Base-by-base conservation (phyloP, 2,329 filamentous ascomycete species). In the Phaeomoniella chlamydospora region DNA sequence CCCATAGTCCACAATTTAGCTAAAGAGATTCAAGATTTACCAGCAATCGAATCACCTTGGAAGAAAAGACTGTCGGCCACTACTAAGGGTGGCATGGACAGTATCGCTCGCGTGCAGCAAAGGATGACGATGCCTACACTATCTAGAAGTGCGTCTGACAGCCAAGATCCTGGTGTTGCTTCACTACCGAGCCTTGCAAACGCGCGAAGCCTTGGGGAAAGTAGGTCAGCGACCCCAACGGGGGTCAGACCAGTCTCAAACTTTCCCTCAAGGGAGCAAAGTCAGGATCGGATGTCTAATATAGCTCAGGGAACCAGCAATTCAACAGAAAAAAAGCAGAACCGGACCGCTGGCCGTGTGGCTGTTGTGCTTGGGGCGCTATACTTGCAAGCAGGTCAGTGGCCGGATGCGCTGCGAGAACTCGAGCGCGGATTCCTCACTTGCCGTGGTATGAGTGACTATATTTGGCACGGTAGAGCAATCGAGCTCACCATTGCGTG, bases 391-490 rank as follows among this genome's bases (percentile, higher is more conserved):
- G 81, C 85, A 36, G 90, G 90, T 16, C 75, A 86, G 42, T 94
- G 90, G 86, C 73, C 69, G 33, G 87, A 96, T 58, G 87, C 88
- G 5, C 57, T 96, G 32, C 80, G 75, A 53, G 84, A 93, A 51
- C 70, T 94, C 15, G 67, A 75, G 6, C 88, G 94, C 41, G 84
- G 80, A 37, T 86, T 82, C 2, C 72, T 72, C 6, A 74, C 79
- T 46, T 80, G 85, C 12, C 80, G 84, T 47, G 77, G 75, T 26
- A 72, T 82, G 39, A 87, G 85, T 48, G 90, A 98, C 57, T 84
- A 94, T 56, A 56, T 96, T n/a, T 98, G 90, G 88, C 85, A 94
- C 59, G 90, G 83, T 13, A 96, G 96, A 58, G 87, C 85, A 1
- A 66, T 98, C 14, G 92, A 98, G 53, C 76, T 87, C 17, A 83